Conservation (phyloP, 192 early-diverging fungal species). For the Chytriomyces hyalinus region DNA sequence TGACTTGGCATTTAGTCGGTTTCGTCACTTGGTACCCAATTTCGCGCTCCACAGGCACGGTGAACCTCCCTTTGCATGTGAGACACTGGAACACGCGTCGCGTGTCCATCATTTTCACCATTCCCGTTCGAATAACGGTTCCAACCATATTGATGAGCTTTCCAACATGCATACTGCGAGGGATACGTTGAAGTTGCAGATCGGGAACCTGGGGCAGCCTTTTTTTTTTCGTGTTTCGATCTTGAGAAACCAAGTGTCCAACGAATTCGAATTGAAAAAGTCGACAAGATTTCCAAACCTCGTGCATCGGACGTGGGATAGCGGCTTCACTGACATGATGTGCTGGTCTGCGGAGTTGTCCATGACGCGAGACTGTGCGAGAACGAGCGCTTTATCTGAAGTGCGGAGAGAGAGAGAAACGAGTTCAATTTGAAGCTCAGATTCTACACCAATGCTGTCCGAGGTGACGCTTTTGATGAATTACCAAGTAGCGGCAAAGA, state of each 20-base stretch:
- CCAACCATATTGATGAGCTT: constrained; percentile 64
- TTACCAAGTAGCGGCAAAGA: constrained; percentile 15
- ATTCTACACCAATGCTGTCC: no score
- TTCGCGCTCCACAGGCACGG: constrained; percentile 65
- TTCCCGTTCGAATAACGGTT: constrained; percentile 61
- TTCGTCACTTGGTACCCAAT: constrained; percentile 64
- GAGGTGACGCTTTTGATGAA: background rate
- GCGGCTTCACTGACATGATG: constrained; percentile 38
- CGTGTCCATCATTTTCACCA: constrained; percentile 73
- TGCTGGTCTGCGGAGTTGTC: background rate
- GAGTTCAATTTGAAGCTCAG: background rate
- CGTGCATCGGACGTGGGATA: constrained; percentile 43
- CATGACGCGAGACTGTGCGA: constrained; percentile 16
- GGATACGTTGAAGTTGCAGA: constrained; percentile 55
- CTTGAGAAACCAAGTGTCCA: background rate
- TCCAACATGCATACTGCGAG: constrained; percentile 65
- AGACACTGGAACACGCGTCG: constrained; percentile 57
- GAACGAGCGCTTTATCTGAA: constrained; percentile 10
- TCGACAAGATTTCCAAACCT: constrained; percentile 9
- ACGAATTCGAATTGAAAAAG: constrained; percentile 3
- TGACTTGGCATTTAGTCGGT: constrained; percentile 59
- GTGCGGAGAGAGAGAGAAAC: background rate
- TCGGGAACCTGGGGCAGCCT: constrained; percentile 45
- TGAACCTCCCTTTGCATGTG: constrained; percentile 64
- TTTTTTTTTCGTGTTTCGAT: background rate